A percentile compares a stretch with the other conserved stretches of the same genome.
Conservation (phyloP, 1,284 basidiomycete species). For the Apiotrichum porosum region DNA sequence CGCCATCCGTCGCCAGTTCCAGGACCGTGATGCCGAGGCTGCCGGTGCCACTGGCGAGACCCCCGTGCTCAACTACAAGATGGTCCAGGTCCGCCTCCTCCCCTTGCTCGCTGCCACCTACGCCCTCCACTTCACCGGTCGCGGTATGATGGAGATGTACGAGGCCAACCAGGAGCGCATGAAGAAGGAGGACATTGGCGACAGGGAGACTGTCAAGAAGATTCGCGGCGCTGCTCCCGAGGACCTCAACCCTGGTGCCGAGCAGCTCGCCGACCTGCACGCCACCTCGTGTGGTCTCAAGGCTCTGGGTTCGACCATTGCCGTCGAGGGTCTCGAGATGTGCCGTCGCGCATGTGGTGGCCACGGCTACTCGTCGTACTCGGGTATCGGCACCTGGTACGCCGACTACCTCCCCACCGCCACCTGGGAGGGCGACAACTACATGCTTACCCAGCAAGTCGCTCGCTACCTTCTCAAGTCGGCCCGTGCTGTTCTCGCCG, state of each 20-base stretch:
- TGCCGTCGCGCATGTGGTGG: slow-evolving; percentile 54
- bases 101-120: slow-evolving; percentile 57
- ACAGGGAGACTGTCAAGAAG: background rate
- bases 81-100: slow-evolving; percentile 56
- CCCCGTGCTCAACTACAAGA: slow-evolving; percentile 57
- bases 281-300: slow-evolving; percentile 10
- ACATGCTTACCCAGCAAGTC: slow-evolving; percentile 54
- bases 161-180: slow-evolving; percentile 21
- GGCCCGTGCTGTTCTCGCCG: slow-evolving; percentile 53
- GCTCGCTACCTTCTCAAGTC: slow-evolving; percentile 53
- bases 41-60: slow-evolving; percentile 50
- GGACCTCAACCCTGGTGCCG: slow-evolving; percentile 18
- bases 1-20: slow-evolving; percentile 56
- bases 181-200: slow-evolving; percentile 15
- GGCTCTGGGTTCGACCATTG: slow-evolving; percentile 45
- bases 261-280: slow-evolving; percentile 15
- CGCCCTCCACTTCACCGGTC: slow-evolving; percentile 55
- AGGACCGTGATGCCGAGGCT: slow-evolving; percentile 44
- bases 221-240: slow-evolving; percentile 7
- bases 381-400: slow-evolving; percentile 54
- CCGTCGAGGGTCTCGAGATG: slow-evolving; percentile 54
- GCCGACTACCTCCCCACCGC: slow-evolving; percentile 53
- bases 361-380: slow-evolving; percentile 57
- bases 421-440: slow-evolving; percentile 57
- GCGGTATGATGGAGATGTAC: slow-evolving; percentile 50